Conservation (phyloP, 495 filamentous ascomycete genomes). For the Chaetomidium leptoderma region DNA sequence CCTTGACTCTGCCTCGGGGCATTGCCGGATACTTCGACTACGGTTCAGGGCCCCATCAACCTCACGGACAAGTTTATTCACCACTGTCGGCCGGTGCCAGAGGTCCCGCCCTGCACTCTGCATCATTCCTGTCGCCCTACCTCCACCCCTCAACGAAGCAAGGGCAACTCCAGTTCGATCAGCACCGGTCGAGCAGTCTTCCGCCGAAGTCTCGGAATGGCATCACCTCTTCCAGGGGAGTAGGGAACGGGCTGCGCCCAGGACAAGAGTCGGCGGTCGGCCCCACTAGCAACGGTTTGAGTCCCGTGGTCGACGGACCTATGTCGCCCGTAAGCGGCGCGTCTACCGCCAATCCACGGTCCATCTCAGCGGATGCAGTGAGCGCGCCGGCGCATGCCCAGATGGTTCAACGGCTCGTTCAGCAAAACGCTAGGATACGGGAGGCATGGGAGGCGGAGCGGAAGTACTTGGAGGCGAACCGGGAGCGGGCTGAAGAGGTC, state of each 20-base stretch:
- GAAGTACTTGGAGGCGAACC: conserved; percentile 42
- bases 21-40: conserved; percentile 36
- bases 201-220: conserved; percentile 15
- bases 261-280: conserved; percentile 1
- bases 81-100: conserved; percentile 26
- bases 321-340: conserved; percentile 21
- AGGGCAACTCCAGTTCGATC: conserved; percentile 15
- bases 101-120: conserved; percentile 13
- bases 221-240: background rate
- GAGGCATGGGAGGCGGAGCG: conserved; percentile 48
- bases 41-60: background rate
- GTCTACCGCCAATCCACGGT: conserved; percentile 22
- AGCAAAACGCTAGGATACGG: conserved; percentile 38
- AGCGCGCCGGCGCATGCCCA: conserved; percentile 24
- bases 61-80: conserved; percentile 22
- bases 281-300: background rate
- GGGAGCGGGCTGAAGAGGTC: conserved; percentile 43
- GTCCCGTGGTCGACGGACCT: conserved; percentile 4
- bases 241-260: background rate
- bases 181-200: conserved; percentile 25
- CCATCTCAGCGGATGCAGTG: conserved; percentile 22
- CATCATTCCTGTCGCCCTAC: conserved; percentile 31
- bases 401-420: conserved; percentile 38
- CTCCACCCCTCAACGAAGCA: conserved; percentile 18
- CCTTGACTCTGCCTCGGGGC: conserved; percentile 37